Conservation (phyloP, 169 alveolate genomes). For the Eimeria maxima region DNA sequence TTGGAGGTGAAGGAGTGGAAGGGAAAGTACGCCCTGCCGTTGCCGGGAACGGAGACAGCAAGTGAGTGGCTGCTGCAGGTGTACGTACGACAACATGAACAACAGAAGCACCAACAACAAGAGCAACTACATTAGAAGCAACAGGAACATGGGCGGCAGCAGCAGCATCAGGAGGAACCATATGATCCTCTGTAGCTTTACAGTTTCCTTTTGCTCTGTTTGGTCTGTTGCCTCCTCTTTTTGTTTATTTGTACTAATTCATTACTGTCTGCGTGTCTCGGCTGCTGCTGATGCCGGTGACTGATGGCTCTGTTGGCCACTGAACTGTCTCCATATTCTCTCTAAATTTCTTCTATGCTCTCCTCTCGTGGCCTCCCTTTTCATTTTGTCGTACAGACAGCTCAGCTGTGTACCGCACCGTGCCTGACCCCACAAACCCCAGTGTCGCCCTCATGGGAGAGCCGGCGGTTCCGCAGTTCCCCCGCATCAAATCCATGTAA, state of each 20-base stretch:
- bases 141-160: neutral
- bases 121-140: neutral
- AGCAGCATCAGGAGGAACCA: neutral
- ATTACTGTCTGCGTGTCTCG: too few species aligned
- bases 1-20: neutral
- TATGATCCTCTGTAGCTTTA: neutral
- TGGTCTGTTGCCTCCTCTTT: neutral
- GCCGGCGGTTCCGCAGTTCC: slow-evolving; percentile 7
- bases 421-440: slow-evolving; percentile 42
- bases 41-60: slow-evolving; percentile 26
- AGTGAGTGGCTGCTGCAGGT: neutral
- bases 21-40: slow-evolving; percentile 38
- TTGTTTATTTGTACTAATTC: neutral
- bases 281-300: too few species aligned
- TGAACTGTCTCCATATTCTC: neutral
- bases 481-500: slow-evolving; percentile 47
- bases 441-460: neutral
- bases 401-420: slow-evolving; percentile 42
- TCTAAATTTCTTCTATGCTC: neutral
- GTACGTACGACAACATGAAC: neutral
- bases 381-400: neutral
- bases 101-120: neutral
- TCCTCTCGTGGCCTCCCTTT: neutral
- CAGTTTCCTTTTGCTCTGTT: neutral
- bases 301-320: neutral